phyloP scores from a whole-genome alignment of 768 basidiomycete species.

The Phlebiopsis gigantea region DNA sequence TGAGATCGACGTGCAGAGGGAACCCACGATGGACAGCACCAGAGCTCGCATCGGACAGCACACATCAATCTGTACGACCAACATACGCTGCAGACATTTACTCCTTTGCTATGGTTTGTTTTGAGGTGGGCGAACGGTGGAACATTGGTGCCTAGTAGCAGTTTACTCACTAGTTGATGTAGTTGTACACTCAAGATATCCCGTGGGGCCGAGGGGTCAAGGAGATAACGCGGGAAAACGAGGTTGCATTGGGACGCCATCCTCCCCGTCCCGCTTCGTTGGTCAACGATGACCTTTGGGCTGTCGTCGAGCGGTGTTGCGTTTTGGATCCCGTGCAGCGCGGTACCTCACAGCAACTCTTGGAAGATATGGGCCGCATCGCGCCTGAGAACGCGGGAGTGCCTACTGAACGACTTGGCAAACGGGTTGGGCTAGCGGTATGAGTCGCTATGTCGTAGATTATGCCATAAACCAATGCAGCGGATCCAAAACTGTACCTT shows the following conservation, averaged over 20 bases:
- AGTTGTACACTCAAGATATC: not conserved
- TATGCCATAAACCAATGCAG: too few species aligned
- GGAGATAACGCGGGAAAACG: too few species aligned
- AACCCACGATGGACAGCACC: slow-evolving; percentile 1
- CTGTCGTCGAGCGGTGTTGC: not conserved
- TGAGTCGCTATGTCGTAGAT: too few species aligned
- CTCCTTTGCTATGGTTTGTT: not conserved
- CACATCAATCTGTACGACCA: not conserved
- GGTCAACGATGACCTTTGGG: not conserved
- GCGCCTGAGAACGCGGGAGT: too few species aligned
- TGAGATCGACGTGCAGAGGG: not conserved
- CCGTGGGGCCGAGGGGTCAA: not conserved
- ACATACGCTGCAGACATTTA: not conserved
- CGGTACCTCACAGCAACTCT: not conserved
- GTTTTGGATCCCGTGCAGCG: not conserved
- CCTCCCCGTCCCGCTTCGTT: not conserved
- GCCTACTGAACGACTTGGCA: too few species aligned
- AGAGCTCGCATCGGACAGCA: not conserved
- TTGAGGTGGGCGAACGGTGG: not conserved
- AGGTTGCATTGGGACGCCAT: not conserved
- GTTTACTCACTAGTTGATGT: too few species aligned
- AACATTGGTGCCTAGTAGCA: too few species aligned
- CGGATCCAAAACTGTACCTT: too few species aligned
- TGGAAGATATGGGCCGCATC: not conserved
- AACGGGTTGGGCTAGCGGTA: too few species aligned